A percentile compares a stretch with the other conserved stretches of the same genome.
phyloP scores from a whole-genome alignment of 805 yeast species.

The Ogataea nakhonphanomensis region DNA sequence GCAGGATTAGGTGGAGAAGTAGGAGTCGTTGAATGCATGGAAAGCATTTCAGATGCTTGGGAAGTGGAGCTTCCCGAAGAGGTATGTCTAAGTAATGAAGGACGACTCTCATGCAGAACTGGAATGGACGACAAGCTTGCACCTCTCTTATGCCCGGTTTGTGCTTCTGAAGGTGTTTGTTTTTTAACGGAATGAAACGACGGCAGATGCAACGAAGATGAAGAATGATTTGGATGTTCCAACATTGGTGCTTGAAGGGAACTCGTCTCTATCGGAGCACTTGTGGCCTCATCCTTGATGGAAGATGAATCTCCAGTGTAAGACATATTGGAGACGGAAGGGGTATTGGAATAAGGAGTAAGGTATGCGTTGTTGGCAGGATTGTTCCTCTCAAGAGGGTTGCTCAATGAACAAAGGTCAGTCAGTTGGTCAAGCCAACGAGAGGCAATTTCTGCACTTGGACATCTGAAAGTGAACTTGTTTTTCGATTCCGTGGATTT shows the following conservation, averaged over 20 bases:
- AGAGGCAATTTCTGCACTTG: slow-evolving; percentile 39
- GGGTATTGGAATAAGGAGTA: slow-evolving; percentile 8
- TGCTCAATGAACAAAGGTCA: slow-evolving; percentile 47
- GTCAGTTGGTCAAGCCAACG: slow-evolving; percentile 56
- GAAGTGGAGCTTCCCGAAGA: slow-evolving; percentile 18
- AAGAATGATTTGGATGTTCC: slow-evolving; percentile 11
- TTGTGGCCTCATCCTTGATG: slow-evolving; percentile 14
- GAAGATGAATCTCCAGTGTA: slow-evolving; percentile 8
- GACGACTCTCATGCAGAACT: slow-evolving; percentile 5
- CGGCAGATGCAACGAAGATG: slow-evolving; percentile 26
- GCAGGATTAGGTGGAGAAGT: slow-evolving; percentile 14
- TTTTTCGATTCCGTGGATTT: slow-evolving; percentile 25
- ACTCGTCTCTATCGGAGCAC: slow-evolving; percentile 5
- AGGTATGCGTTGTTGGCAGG: slow-evolving; percentile 32
- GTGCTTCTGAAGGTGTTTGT: background rate
- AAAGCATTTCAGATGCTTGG: slow-evolving; percentile 13
- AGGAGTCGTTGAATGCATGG: slow-evolving; percentile 12
- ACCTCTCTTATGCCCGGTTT: slow-evolving; percentile 11
- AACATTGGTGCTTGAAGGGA: slow-evolving; percentile 8
- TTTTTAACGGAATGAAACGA: slow-evolving; percentile 25
- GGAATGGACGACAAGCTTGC: slow-evolving; percentile 16
- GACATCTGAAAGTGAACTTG: slow-evolving; percentile 41
- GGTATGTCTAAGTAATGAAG: slow-evolving; percentile 8
- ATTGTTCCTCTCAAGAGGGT: slow-evolving; percentile 48
- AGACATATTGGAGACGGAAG: slow-evolving; percentile 9